phyloP scores from a whole-genome alignment of 306 rosid genomes.

The Prunus davidiana region DNA sequence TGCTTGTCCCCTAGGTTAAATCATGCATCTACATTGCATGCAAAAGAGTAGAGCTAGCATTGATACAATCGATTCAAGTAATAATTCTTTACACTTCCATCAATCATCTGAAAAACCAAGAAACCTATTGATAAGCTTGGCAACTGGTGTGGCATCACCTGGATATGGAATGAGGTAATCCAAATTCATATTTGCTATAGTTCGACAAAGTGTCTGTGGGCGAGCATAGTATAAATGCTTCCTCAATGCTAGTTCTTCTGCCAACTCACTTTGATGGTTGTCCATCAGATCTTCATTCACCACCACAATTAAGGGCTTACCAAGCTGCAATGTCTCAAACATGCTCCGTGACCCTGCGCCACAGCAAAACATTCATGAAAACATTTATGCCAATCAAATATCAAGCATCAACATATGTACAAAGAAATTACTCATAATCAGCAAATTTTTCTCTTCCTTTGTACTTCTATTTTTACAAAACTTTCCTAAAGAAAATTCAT shows the following conservation, averaged over 20 bases:
- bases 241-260: constrained; percentile 77
- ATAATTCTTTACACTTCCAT: constrained; percentile 8
- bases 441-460: not conserved
- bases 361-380: not conserved
- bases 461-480: not conserved
- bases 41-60: too few species aligned
- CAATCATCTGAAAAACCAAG: constrained; percentile 77
- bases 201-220: constrained; percentile 62
- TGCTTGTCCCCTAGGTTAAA: too few species aligned
- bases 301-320: constrained; percentile 71
- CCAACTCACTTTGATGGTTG: constrained; percentile 87
- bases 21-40: too few species aligned
- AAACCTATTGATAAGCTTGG: constrained; percentile 60
- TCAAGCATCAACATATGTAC: not conserved
- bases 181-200: constrained; percentile 52
- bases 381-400: not conserved
- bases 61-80: not conserved
- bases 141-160: constrained; percentile 77
- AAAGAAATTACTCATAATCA: not conserved
- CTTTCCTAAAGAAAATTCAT: not conserved
- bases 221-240: constrained; percentile 65
- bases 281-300: constrained; percentile 93
- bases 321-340: constrained; percentile 66
- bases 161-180: constrained; percentile 64
- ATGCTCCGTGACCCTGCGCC: constrained; percentile 81